A percentile compares a stretch with the other conserved stretches of the same genome.
These are phyloP conservation scores for Ulmus americana DNA, from an alignment of 331 rosid genomes.

Conservation along the genomic window DNA sequence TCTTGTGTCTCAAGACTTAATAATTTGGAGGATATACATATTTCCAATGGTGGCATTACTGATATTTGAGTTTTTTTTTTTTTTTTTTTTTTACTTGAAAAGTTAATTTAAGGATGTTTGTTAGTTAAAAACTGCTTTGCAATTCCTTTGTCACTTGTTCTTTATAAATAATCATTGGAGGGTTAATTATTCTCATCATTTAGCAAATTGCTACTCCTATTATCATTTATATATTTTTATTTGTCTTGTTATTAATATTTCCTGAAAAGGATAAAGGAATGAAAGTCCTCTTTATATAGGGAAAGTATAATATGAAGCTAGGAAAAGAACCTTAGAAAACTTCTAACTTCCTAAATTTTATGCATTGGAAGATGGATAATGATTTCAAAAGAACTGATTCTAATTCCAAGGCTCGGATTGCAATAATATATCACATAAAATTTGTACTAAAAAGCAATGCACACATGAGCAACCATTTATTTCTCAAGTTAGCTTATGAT, in stretches of 20 bases:
- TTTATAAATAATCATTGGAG: too few species aligned
- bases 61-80: slow-evolving; percentile 51
- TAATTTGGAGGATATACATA: slow-evolving; percentile 50
- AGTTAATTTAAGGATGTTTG: slow-evolving; percentile 33
- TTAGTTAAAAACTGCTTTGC: neutral
- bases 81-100: slow-evolving; percentile 45
- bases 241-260: neutral
- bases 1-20: slow-evolving; percentile 41
- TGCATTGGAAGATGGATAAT: neutral
- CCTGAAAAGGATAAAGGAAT: neutral
- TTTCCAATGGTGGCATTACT: slow-evolving; percentile 49
- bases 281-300: neutral
- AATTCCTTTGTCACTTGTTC: too few species aligned
- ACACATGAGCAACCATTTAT: neutral
- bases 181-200: too few species aligned
- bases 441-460: neutral
- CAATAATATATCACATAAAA: neutral
- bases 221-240: too few species aligned
- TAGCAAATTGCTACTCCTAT: too few species aligned
- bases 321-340: neutral
- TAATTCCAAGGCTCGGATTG: neutral
- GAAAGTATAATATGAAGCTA: neutral
- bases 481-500: too few species aligned
- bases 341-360: neutral
- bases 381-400: neutral